Base-by-base conservation (phyloP, 108 stramenopile genomes). In the Discostella stelligeroides region DNA sequence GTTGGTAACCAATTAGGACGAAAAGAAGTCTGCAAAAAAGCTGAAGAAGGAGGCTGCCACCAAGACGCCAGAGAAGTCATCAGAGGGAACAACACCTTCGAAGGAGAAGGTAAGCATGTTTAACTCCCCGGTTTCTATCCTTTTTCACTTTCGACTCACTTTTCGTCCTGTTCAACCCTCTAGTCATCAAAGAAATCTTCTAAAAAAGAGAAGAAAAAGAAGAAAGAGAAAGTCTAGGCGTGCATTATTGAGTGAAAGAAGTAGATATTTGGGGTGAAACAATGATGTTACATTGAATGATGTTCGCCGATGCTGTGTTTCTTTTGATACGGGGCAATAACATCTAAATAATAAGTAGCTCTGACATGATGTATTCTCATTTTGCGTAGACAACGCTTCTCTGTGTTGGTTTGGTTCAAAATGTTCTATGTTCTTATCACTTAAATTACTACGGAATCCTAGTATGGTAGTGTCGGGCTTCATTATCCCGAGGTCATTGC, bases 31-130 rank as follows among this genome's bases (percentile, higher is more conserved):
- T 43, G 66, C 76, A 13, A 79, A 79, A 72, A 83, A 83, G 60
- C 39, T 60, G 20, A 85, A 85, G 70, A 85, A 85, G 70, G 80
- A 85, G 39, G 63, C 62, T 30, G n/a, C n/a, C n/a, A 34, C 51
- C 23, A 79, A 84, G 41, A 74, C 79, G 23, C 70, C 67, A 40
- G 66, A 63, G 39, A 69, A 80, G 48, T 47, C 77, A 11, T 56
- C 60, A 65, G 79, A 76, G 46, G 81, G 75, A 73, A 67, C 27
- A 46, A 48, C 18, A 13, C 63, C 63, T 48, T 27, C 61, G 2
- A 23, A 40, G 14, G 45, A 64, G 28, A 64, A 64, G 63, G 63
- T 56, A 15, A 37, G 55, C 15, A 0, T 56, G 55, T 30, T 6
- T 13, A 30, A 23, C 27, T 13, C 11, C 14, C n/a, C n/a, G n/a